A percentile compares a stretch with the other conserved stretches of the same genome.
phyloP scores from a whole-genome alignment of 1,284 basidiomycete genomes.

The Ceratobasidium sp. region DNA sequence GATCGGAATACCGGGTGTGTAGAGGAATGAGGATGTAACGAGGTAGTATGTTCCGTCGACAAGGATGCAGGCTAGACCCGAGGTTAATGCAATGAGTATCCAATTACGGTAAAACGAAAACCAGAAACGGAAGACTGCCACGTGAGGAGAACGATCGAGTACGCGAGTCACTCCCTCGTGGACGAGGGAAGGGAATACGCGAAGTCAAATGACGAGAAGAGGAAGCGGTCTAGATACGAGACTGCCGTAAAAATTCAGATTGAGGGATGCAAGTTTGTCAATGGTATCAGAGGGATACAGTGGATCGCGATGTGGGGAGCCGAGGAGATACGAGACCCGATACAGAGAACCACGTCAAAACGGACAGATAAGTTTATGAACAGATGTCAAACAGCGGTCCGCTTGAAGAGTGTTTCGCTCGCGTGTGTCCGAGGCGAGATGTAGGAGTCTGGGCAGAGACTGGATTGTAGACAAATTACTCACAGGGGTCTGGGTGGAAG shows the following conservation, averaged over 20 bases:
- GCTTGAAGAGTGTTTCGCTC: neutral
- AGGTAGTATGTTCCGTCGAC: slow-evolving; percentile 49
- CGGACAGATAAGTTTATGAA: neutral
- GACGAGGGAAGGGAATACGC: slow-evolving; percentile 7
- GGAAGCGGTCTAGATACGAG: slow-evolving; percentile 3
- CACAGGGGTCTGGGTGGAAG: slow-evolving; percentile 47
- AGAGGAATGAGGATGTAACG: slow-evolving; percentile 47
- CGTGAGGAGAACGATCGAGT: slow-evolving; percentile 3
- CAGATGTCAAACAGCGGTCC: neutral
- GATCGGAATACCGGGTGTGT: slow-evolving; percentile 46
- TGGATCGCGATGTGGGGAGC: neutral
- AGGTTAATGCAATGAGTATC: neutral
- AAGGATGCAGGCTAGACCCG: slow-evolving; percentile 48
- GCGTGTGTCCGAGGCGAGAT: neutral
- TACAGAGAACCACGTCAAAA: neutral
- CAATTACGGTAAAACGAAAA: neutral
- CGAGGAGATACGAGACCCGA: slow-evolving; percentile 4
- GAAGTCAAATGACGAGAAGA: slow-evolving; percentile 6
- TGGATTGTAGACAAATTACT: slow-evolving; percentile 2
- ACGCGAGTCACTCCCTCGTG: slow-evolving; percentile 2
- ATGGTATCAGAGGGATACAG: neutral
- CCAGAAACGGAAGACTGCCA: neutral
- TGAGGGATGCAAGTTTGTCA: too few species aligned
- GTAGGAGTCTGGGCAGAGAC: neutral
- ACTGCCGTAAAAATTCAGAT: neutral